Conservation (phyloP, 805 yeast species). For the Kuraishia capsulata region DNA sequence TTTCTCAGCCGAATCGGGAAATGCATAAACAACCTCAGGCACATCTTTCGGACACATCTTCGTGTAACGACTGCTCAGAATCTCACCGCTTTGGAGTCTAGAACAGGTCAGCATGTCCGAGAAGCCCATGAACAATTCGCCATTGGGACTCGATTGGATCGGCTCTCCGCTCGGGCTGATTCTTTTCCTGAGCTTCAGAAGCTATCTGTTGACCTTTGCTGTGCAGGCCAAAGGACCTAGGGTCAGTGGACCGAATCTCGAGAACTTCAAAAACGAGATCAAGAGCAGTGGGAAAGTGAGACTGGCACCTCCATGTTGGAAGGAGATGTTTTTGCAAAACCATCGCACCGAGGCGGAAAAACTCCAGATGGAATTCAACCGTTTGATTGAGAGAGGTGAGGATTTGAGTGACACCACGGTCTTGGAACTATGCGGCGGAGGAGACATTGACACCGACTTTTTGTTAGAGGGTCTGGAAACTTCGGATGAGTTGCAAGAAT, state of each 20-base stretch:
- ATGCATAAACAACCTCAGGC: too few species aligned
- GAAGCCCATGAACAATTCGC: neutral
- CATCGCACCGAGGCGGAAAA: neutral
- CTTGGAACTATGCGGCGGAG: neutral
- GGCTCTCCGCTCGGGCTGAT: neutral
- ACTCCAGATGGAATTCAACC: neutral
- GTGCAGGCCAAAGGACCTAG: too few species aligned
- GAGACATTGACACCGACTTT: too few species aligned
- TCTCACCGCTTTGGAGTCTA: too few species aligned
- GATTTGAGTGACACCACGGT: neutral
- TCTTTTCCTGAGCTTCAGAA: neutral
- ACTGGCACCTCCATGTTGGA: neutral
- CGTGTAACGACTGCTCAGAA: too few species aligned
- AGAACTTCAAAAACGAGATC: neutral
- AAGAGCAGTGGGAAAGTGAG: neutral
- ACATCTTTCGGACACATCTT: too few species aligned
- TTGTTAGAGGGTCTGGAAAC: too few species aligned
- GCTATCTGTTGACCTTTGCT: neutral
- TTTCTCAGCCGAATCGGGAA: too few species aligned
- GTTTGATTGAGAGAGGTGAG: neutral
- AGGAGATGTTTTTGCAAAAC: neutral
- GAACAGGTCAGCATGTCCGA: too few species aligned
- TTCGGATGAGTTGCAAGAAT: too few species aligned
- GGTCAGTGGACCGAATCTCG: too few species aligned
- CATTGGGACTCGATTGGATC: neutral